Base-by-base conservation (phyloP, 2,329 filamentous ascomycete genomes). In the Onygena corvina region DNA sequence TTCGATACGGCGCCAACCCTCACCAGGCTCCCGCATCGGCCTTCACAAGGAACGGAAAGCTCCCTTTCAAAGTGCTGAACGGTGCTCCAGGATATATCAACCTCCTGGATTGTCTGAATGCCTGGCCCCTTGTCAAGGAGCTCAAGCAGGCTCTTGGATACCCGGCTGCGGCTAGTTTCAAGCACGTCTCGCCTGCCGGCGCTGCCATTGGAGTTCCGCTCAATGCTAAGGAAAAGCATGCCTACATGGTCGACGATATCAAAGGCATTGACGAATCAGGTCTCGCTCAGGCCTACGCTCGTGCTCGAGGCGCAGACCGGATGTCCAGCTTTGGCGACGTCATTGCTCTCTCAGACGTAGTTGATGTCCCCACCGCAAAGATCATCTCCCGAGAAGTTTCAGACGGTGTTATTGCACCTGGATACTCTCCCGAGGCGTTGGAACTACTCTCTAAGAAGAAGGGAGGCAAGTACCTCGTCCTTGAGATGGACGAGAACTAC, bases 241-340 rank as follows among this genome's bases (percentile, higher is more conserved):
- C 95, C 49, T 98, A 94, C 76, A 95, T 98, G 76, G 92, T 98
- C 52, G 86, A 94, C 62, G 92, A 95, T 64, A 93, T 98, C 60
- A 78, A 81, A 53, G 89, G 87, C 48, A 81, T 98, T 55, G 87
- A 94, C 68, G 78, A 77, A 42, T 96, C 90, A 6, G 76, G 76
- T 36, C 79, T 96, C 27, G 92, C 92, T 20, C 89, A 94, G 71
- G 92, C 92, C 33, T 98, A 98, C 63, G 90, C 92, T 52, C 86
- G 92, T 64, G 92, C 92, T 50, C 83, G 92, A 63, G 92, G 92
- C 57, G 89, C 92, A 45, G 92, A 98, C 72, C 86, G 92, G 60
- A 96, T 96, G 92, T 94, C 88, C 69, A 94, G 86, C 72, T 98
- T 96, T 64, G 92, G 92, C 56, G 92, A 98, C 67, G 77, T 96